These are phyloP conservation scores for Epichloe amarillans DNA, from an alignment of 2,329 filamentous ascomycete species.

Conservation along the genomic window DNA sequence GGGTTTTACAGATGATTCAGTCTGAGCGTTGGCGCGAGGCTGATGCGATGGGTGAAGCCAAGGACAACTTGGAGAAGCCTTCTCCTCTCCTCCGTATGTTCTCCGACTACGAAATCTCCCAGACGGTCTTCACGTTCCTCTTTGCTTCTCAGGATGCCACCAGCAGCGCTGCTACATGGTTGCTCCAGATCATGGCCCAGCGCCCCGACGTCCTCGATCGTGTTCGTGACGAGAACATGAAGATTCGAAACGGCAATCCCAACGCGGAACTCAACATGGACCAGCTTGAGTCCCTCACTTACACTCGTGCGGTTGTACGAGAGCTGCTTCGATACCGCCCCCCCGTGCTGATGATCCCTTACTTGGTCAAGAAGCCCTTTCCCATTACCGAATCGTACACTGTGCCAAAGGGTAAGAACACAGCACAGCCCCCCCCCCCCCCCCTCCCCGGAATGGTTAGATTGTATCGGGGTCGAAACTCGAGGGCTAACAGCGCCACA, in stretches of 20 bases:
- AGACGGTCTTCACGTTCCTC: constrained; percentile 90
- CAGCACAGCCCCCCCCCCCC: too few species aligned
- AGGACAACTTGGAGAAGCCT: constrained; percentile 66
- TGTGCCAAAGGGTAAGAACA: constrained; percentile 61
- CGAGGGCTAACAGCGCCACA: constrained; percentile 11
- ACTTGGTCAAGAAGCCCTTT: constrained; percentile 89
- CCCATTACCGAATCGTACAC: constrained; percentile 79
- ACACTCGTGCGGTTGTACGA: constrained; percentile 83
- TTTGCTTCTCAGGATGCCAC: constrained; percentile 97
- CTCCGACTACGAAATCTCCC: constrained; percentile 78
- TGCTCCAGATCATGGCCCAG: constrained; percentile 90
- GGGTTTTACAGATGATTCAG: constrained; percentile 79
- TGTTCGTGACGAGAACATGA: constrained; percentile 80
- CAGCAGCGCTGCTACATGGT: constrained; percentile 82
- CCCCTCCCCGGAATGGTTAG: neutral
- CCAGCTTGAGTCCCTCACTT: constrained; percentile 74
- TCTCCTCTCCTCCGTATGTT: constrained; percentile 72
- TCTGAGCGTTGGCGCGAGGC: constrained; percentile 72
- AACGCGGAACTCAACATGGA: constrained; percentile 64
- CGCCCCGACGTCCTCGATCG: constrained; percentile 84
- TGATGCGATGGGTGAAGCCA: constrained; percentile 55
- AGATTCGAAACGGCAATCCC: constrained; percentile 60
- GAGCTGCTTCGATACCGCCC: constrained; percentile 89
- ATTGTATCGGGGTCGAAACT: neutral
- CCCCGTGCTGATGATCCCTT: constrained; percentile 89